These are phyloP conservation scores for carrot (Daucus carota) DNA, from an alignment of 129 eudicot species.

Conservation along the genomic window DH1_v3.0 NC_030383.2:36247501-36248000, in stretches of 20 bases:
- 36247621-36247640: conserved; percentile 26
- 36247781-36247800: too few species aligned
- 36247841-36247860: conserved; percentile 23
- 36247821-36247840: background rate
- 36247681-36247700: conserved; percentile 32
- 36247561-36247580: conserved; percentile 9
- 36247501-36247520: conserved; percentile 59
- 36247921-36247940: conserved; percentile 25
- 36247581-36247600: background rate
- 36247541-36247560: conserved; percentile 36
- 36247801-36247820: background rate
- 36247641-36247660: conserved; percentile 34
- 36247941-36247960: conserved; percentile 27
- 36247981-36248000: conserved; percentile 47
- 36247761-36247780: background rate
- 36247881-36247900: conserved; percentile 43
- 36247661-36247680: conserved; percentile 20
- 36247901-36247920: conserved; percentile 62
- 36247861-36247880: conserved; percentile 44
- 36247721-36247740: conserved; percentile 56
- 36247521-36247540: conserved; percentile 35
- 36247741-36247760: background rate
- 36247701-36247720: conserved; percentile 57
- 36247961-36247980: conserved; percentile 48
- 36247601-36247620: background rate